Evolutionary conservation across 1,284 basidiomycete genomes (phyloP), one percentile per base, ranked within the genome.

Genomic region (Mycena citricolor): DNA sequence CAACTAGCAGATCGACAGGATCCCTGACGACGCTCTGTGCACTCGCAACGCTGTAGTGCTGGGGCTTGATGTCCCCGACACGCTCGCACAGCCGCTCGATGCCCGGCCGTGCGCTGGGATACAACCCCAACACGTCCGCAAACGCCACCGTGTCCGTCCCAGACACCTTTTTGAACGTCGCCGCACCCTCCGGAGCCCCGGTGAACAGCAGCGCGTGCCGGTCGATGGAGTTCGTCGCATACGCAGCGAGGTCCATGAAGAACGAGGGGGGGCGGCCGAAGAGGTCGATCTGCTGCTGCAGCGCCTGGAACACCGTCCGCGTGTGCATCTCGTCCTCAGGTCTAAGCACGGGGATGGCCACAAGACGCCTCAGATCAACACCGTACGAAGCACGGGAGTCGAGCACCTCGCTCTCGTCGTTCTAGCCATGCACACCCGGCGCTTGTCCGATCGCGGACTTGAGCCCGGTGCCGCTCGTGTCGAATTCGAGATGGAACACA

Each of bases 401-500:
- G 36, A 80, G 67, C 6, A 97, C 91, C 56, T 99, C 95, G 39
- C 79, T 66, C 32, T 81, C 79, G 64, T 99, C 94, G 67, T 99
- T 99, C 94, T 94, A 98, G 28, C 97, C 97, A 65, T 99, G 93
- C 35, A 99, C 78, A 43, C 95, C 95, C 31, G 99, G 82, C 14
- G 97, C 97, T 70, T 99, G 97, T 49, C 95, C 95, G 46, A 99
- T 92, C 34, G 82, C 86, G 68, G 99, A 99, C 68, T 88, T 93
- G 55, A 99, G 79, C 8, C 92, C 94, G 13, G 97, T 99, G 32
- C 91, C 90, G 37, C 79, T 71, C 8, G 92, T 94, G 65, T 94
- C 84, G 64, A 99, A 93, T 73, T 98, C 95, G 63, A 99, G 81
- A 70, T 99, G 95, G 79, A 99, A 99, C 46, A 99, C 93, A 67